Evolutionary conservation across 192 early-diverging fungal genomes (phyloP), one percentile per base, ranked within the genome.

Genomic region (Phlyctochytrium bullatum): DNA sequence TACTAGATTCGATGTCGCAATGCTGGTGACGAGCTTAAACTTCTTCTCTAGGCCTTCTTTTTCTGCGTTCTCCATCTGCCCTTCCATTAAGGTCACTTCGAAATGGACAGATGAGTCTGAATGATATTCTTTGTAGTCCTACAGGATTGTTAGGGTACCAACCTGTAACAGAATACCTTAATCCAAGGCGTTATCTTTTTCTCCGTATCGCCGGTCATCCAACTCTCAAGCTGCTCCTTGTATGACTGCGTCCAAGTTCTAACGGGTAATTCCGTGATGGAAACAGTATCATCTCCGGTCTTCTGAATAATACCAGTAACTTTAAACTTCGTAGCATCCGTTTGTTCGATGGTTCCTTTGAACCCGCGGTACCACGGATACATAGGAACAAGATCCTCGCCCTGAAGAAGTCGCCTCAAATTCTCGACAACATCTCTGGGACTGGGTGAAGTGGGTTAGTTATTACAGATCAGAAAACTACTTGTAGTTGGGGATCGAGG

Each of bases 351-450:
- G 1, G 65, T 61, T 23, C 96, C 96, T 54, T 79, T 81, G 78
- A 93, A 97, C 1, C 97, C 95, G 47, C 95, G 87, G 75, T 93
- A 99, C 95, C 94, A 99, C 1, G 97, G 97, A 1, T 72, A 65
- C 91, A 97, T 93, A 0, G 88, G 82, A 29, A 76, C 67, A 30
- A 83, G 65, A 31, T 90, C 83, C 72, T 94, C 77, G 33, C 78
- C 85, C 4, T 86, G 74, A 90, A 99, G 93, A 14, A 95, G 54
- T 2, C 88, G 81, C 36, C 81, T 78, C 31, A 99, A 69, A 68
- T 97, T 97, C 29, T 83, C 84, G 12, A 96, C 91, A 66, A 99
- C 87, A 51, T 99, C 94, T 12, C 69, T 67, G 4, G 97, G 95
- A 68, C 92, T 95, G 73, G 86, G 90, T 79, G 10, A 16, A 54